These are phyloP conservation scores for Podospora appendiculata DNA, from an alignment of 495 filamentous ascomycete genomes.

Conservation along the genomic window DNA sequence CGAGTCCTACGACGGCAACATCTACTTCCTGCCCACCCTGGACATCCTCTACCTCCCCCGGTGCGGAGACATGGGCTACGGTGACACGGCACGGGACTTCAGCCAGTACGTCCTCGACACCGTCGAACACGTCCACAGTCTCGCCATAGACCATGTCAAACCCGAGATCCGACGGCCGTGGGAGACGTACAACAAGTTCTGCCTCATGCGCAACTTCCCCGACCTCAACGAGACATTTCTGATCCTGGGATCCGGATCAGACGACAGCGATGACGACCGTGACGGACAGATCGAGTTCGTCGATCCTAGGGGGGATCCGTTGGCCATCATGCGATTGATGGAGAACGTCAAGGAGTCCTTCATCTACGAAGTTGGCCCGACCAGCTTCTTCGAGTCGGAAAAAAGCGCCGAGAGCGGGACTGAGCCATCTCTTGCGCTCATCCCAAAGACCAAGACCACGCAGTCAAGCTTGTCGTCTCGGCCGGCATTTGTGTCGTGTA, in stretches of 20 bases:
- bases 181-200: constrained; percentile 47
- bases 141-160: constrained; percentile 43
- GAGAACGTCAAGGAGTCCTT: constrained; percentile 34
- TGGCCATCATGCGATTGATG: constrained; percentile 25
- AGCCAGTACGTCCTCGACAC: constrained; percentile 16
- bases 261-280: constrained; percentile 2
- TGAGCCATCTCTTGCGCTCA: neutral
- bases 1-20: constrained; percentile 13
- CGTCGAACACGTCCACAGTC: constrained; percentile 18
- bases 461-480: neutral
- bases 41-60: constrained; percentile 45
- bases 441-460: neutral
- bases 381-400: neutral
- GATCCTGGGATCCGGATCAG: neutral
- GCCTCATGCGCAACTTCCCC: constrained; percentile 35
- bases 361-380: constrained; percentile 25
- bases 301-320: constrained; percentile 25
- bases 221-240: constrained; percentile 27
- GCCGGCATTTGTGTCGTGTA: neutral
- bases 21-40: constrained; percentile 37
- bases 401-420: neutral
- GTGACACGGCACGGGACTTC: constrained; percentile 35
- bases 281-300: constrained; percentile 24
- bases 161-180: constrained; percentile 40
- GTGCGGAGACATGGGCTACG: constrained; percentile 38